phyloP scores from a whole-genome alignment of 495 filamentous ascomycete genomes.

The Lophiotrema nucula region DNA sequence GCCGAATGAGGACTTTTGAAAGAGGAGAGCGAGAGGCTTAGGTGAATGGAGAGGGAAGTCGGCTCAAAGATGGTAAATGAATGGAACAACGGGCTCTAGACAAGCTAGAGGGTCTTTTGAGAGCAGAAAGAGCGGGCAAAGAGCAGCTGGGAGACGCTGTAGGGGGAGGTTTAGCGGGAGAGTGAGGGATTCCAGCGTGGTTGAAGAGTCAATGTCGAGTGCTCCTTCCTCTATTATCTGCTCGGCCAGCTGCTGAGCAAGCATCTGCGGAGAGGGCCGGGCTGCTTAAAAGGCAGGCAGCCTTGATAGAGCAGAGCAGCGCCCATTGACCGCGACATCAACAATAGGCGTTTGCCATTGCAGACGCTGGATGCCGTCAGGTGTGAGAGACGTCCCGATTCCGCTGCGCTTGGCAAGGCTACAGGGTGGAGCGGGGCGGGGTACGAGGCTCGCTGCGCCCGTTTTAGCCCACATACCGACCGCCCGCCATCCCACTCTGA shows the following conservation, averaged over 20 bases:
- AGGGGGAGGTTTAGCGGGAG: conserved; percentile 5
- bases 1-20: no score
- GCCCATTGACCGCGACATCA: no score
- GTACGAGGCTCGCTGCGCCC: conserved; percentile 12
- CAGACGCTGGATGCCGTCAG: no score
- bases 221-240: conserved; percentile 26
- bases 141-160: conserved; percentile 3
- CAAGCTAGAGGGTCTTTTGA: conserved; percentile 28
- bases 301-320: no score
- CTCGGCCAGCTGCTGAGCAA: no score
- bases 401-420: not conserved
- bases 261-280: no score
- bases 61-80: conserved; percentile 28
- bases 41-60: not conserved
- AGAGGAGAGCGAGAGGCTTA: not conserved
- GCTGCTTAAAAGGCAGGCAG: no score
- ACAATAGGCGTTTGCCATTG: no score
- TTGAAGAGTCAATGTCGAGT: conserved; percentile 15
- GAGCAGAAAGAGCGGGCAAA: conserved; percentile 7
- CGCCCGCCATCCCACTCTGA: conserved; percentile 23
- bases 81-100: conserved; percentile 10
- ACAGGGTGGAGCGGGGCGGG: conserved; percentile 3
- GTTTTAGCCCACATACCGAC: conserved; percentile 9
- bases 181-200: conserved; percentile 1
- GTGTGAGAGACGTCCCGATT: no score